Conservation (phyloP, 2,329 filamentous ascomycete species). For the Aspergillus sp. region DNA sequence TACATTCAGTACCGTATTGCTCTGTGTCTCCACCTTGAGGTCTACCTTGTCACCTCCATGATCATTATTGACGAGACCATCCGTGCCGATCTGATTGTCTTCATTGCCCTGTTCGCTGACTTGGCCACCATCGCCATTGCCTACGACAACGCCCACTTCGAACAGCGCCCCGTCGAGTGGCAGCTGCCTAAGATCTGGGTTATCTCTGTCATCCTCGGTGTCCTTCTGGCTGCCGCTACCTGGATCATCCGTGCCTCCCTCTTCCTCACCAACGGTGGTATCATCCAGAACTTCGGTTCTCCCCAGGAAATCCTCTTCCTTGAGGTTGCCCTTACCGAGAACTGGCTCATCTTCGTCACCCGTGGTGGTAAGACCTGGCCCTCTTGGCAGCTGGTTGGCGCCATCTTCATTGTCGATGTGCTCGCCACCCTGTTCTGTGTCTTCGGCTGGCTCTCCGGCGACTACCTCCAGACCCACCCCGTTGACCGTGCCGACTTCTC, state of each 20-base stretch:
- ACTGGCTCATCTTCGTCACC: conserved; percentile 97
- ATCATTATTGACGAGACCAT: conserved; percentile 79
- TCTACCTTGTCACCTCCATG: conserved; percentile 77
- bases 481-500: conserved; percentile 35
- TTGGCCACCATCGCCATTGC: conserved; percentile 76
- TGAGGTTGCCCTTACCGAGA: conserved; percentile 87
- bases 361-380: conserved; percentile 77
- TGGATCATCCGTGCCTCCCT: conserved; percentile 73
- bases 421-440: conserved; percentile 72
- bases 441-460: conserved; percentile 72
- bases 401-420: conserved; percentile 71
- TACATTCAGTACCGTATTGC: conserved; percentile 78
- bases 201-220: conserved; percentile 61
- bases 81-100: conserved; percentile 71
- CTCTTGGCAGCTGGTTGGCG: conserved; percentile 71
- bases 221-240: conserved; percentile 68
- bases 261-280: conserved; percentile 69
- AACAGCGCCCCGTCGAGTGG: conserved; percentile 75
- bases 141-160: conserved; percentile 77
- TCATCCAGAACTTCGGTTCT: conserved; percentile 73
- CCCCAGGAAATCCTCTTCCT: conserved; percentile 83
- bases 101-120: conserved; percentile 78
- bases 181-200: conserved; percentile 81
- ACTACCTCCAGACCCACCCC: conserved; percentile 34
- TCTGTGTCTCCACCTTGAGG: conserved; percentile 71